A percentile compares a stretch with the other conserved stretches of the same genome.
Evolutionary conservation across 2,329 filamentous ascomycete species (phyloP).

Genomic region (Onygenales sp.): DNA sequence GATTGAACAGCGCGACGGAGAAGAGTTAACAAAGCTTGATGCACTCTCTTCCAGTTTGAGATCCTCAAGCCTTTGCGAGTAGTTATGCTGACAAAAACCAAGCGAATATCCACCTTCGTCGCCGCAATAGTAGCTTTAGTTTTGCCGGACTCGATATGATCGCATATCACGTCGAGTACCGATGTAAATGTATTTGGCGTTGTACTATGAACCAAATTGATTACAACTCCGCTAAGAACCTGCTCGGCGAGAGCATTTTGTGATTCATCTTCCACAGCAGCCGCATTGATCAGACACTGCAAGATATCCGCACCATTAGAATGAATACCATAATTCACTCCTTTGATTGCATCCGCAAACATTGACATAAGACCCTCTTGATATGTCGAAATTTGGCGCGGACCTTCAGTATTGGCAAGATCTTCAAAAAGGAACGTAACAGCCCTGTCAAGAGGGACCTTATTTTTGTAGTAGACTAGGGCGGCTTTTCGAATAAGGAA

Average conservation of each 20-base stretch:
- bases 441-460: slow-evolving; percentile 58
- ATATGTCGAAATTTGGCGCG: slow-evolving; percentile 48
- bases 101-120: slow-evolving; percentile 28
- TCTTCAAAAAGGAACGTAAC: slow-evolving; percentile 63
- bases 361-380: slow-evolving; percentile 85
- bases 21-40: slow-evolving; percentile 47
- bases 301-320: slow-evolving; percentile 47
- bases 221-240: slow-evolving; percentile 65
- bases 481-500: slow-evolving; percentile 88
- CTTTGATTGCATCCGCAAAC: slow-evolving; percentile 71
- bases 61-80: slow-evolving; percentile 76
- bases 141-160: slow-evolving; percentile 31
- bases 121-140: slow-evolving; percentile 24
- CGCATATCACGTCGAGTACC: slow-evolving; percentile 53
- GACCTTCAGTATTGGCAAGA: slow-evolving; percentile 35
- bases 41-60: slow-evolving; percentile 57
- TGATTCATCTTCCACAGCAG: slow-evolving; percentile 19
- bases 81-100: slow-evolving; percentile 55
- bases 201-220: slow-evolving; percentile 74
- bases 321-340: slow-evolving; percentile 49
- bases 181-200: slow-evolving; percentile 63
- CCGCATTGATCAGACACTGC: slow-evolving; percentile 37
- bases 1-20: slow-evolving; percentile 32
- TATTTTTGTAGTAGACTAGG: slow-evolving; percentile 63
- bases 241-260: slow-evolving; percentile 38